These are phyloP conservation scores for Macrolepiota albuminosa DNA, from an alignment of 768 basidiomycete genomes.

Conservation along the genomic window DNA sequence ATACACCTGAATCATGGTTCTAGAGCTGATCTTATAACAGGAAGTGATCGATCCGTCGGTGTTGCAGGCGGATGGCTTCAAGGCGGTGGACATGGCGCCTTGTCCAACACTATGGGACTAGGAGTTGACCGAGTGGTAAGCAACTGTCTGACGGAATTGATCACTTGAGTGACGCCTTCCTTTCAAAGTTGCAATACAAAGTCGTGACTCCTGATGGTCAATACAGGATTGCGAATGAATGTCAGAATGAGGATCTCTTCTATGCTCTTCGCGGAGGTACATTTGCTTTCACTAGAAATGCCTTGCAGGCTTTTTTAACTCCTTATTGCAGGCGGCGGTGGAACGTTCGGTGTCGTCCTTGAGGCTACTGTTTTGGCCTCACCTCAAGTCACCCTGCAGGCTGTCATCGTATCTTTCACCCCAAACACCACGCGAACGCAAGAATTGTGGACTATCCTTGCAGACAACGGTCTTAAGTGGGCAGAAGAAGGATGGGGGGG, in stretches of 20 bases:
- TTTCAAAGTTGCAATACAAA: constrained; percentile 39
- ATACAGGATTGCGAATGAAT: constrained; percentile 39
- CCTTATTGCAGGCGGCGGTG: constrained; percentile 32
- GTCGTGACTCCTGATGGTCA: constrained; percentile 51
- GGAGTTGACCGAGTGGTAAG: constrained; percentile 43
- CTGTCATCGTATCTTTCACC: constrained; percentile 28
- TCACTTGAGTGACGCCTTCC: background rate
- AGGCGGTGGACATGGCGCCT: constrained; percentile 41
- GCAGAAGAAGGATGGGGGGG: constrained; percentile 48
- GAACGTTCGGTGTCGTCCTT: constrained; percentile 42
- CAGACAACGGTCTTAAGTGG: constrained; percentile 35
- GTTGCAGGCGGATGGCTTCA: constrained; percentile 39
- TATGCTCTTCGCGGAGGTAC: constrained; percentile 48
- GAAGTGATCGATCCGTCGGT: constrained; percentile 37
- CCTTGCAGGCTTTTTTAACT: background rate
- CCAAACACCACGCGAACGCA: constrained; percentile 21
- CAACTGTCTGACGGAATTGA: background rate
- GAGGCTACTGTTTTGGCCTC: constrained; percentile 33
- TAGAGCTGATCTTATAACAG: constrained; percentile 9
- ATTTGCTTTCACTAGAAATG: background rate
- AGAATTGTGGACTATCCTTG: constrained; percentile 31
- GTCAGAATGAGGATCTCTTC: constrained; percentile 49
- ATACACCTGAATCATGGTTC: background rate
- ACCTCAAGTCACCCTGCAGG: constrained; percentile 30
- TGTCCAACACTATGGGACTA: constrained; percentile 41